phyloP scores from a whole-genome alignment of 208 protist species.

The Vickermania ingenoplastis region DNA sequence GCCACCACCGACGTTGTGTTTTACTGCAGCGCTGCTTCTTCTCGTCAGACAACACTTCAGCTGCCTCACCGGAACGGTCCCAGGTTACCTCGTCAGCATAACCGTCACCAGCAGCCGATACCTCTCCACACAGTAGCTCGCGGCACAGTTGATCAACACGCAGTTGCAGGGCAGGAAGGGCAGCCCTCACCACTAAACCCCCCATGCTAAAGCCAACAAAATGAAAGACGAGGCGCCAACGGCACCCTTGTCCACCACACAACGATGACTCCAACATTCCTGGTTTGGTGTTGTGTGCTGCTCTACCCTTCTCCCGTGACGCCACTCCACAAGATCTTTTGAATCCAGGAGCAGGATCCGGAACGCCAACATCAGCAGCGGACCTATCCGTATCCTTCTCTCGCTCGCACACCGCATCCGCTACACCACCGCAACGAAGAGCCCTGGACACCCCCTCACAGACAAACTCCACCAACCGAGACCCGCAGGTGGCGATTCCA shows the following conservation, averaged over 20 bases:
- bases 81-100: no score
- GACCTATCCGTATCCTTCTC: neutral
- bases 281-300: no score
- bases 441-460: neutral
- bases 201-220: conserved; percentile 57
- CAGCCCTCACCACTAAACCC: conserved; percentile 46
- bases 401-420: neutral
- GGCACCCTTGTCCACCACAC: neutral
- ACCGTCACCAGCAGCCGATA: neutral
- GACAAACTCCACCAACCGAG: neutral
- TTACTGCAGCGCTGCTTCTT: no score
- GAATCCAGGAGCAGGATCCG: neutral
- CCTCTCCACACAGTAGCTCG: neutral
- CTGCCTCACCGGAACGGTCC: no score
- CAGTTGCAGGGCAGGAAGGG: conserved; percentile 23
- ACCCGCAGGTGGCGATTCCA: neutral
- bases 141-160: neutral
- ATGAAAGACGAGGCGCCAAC: conserved; percentile 23
- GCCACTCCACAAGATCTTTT: no score
- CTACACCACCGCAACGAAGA: neutral
- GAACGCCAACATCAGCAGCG: neutral
- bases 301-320: no score
- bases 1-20: neutral
- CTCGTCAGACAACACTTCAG: no score
- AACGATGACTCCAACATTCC: neutral